Percentiles rank a stretch among this genome's conserved stretches.
Conservation (phyloP, 169 alveolate genomes). For the Plasmodium gonderi region DNA sequence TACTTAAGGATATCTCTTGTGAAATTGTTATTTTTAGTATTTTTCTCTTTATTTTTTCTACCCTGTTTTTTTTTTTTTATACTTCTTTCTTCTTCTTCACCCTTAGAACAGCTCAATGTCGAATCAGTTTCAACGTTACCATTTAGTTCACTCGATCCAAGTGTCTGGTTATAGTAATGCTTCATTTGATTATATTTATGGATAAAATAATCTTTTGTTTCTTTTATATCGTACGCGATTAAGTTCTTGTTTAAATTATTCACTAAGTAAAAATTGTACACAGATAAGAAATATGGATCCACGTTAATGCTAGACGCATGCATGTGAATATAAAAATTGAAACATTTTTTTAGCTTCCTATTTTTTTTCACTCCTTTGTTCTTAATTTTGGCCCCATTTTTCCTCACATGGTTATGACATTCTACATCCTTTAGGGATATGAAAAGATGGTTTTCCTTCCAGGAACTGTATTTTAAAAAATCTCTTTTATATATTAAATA, state of each 20-base stretch:
- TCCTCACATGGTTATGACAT: background rate
- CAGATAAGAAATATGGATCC: conserved; percentile 66
- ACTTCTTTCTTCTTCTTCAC: background rate
- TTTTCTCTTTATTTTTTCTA: background rate
- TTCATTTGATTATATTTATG: conserved; percentile 17
- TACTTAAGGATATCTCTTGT: background rate
- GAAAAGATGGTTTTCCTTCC: conserved; percentile 53
- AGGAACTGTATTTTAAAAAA: conserved; percentile 30
- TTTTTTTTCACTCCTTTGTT: background rate
- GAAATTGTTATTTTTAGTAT: background rate
- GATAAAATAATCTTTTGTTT: conserved; percentile 26
- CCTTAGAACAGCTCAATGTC: background rate
- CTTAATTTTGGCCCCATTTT: background rate
- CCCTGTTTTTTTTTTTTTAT: background rate
- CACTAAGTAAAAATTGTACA: conserved; percentile 28
- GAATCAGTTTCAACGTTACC: background rate
- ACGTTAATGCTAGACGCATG: conserved; percentile 38
- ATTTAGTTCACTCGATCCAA: background rate
- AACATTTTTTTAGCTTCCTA: conserved; percentile 1
- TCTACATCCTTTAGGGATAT: conserved; percentile 18
- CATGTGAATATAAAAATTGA: conserved; percentile 37
- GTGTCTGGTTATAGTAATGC: conserved; percentile 1
- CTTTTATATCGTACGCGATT: conserved; percentile 45
- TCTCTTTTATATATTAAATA: conserved; percentile 65
- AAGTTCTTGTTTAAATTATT: conserved; percentile 62